These are phyloP conservation scores for Gonium pectorale DNA, from an alignment of 139 green algal species.

Conservation along the genomic window DNA sequence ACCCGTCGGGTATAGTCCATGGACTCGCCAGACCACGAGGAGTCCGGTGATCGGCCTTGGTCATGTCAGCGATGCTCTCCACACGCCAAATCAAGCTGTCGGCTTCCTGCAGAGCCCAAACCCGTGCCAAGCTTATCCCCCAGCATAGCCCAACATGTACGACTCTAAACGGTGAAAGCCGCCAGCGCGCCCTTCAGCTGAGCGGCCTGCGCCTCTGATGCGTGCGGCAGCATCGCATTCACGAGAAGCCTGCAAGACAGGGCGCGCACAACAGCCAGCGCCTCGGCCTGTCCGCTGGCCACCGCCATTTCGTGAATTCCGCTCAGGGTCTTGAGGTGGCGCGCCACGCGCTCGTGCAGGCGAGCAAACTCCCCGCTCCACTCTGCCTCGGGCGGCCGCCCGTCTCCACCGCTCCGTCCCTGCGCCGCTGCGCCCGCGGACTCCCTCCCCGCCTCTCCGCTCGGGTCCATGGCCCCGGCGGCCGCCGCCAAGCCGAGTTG, in stretches of 20 bases:
- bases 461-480: not conserved
- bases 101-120: too few relatives aligned
- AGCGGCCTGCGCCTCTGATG: not conserved
- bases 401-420: not conserved
- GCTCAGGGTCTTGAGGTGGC: conserved; percentile 36
- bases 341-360: conserved; percentile 3
- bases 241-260: conserved; percentile 32
- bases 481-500: conserved; percentile 63
- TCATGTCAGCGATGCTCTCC: not conserved
- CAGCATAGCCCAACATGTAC: not conserved
- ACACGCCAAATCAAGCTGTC: not conserved
- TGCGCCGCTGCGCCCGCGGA: not conserved
- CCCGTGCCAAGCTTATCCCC: not conserved
- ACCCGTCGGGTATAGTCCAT: not conserved
- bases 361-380: conserved; percentile 14
- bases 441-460: too few relatives aligned
- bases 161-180: not conserved
- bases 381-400: not conserved
- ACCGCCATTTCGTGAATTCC: conserved; percentile 22
- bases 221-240: conserved; percentile 44
- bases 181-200: not conserved
- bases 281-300: conserved; percentile 31
- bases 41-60: not conserved
- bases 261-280: conserved; percentile 41
- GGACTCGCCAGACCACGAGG: too few relatives aligned